Evolutionary conservation across 768 basidiomycete species (phyloP), one percentile per base, ranked within the genome.

Genomic region (Zangia roseola): DNA sequence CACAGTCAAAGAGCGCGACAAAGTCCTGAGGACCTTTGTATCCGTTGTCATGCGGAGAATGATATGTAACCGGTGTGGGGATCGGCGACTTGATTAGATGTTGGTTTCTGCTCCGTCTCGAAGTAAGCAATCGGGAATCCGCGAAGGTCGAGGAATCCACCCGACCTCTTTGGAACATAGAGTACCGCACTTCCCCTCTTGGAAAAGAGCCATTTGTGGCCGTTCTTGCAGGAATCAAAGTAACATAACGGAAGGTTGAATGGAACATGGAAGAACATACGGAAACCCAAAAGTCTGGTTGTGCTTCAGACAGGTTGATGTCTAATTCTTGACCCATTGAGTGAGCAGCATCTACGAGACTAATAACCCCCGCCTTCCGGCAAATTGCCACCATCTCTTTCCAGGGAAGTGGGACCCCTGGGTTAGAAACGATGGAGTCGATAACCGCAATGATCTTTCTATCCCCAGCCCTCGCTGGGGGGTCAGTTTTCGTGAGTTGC

Each of bases 131-230:
- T 37, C 19, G 30, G 26, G 28, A 28, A 33, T 19, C 17, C 35
- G 33, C 3, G 21, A 12, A 21, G 24, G 8, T n/a, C 5, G 13
- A 33, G 33, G 38, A 46, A 10, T 10, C 6, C 10, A 38, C 30
- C 75, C 25, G 49, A 80, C 82, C 79, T 67, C 48, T 71, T 75
- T 0, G 90, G 86, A 6, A 89, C 86, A 61, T 93, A 94, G 14
- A 94, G 70, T 16, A 86, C 71, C 0, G 88, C 82, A 38, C 76
- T 82, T 1, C 80, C 72, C 6, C 91, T 77, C 63, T 88, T 85
- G 4, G 80, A 74, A 56, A 76, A 83, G 2, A 92, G 69, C 91
- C 92, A 94, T 67, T 94, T 93, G 68, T 93, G 87, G 55, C 85
- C 86, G 57, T 91, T 91, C 81, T 88, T 45, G 13, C 2, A 5